Conservation (phyloP, 2,329 filamentous ascomycete genomes). For the Pseudocercospora macadamiae region DNA sequence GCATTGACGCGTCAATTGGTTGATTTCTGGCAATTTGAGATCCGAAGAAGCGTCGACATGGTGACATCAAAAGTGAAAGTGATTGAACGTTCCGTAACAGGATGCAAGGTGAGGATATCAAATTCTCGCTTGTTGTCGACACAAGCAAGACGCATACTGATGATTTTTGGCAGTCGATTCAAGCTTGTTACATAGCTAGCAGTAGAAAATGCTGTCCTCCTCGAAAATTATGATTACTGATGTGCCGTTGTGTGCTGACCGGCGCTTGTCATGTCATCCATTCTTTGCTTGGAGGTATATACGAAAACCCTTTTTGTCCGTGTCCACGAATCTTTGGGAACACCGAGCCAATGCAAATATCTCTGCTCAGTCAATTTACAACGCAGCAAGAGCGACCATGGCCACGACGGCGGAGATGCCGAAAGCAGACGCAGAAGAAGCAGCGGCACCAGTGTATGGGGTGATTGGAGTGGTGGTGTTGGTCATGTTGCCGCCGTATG, state of each 20-base stretch:
- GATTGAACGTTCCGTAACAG: not conserved
- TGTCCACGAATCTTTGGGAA: not conserved
- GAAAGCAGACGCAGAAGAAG: not conserved
- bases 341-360: not conserved
- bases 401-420: constrained; percentile 3
- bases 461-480: constrained; percentile 5
- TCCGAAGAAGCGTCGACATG: not conserved
- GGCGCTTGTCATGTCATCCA: not conserved
- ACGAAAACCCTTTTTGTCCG: not conserved
- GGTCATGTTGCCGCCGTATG: constrained; percentile 1
- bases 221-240: constrained; percentile 6
- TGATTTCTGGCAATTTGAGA: no score
- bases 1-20: no score
- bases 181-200: constrained; percentile 8
- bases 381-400: not conserved
- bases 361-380: not conserved
- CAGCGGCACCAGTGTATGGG: constrained; percentile 4
- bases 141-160: no score
- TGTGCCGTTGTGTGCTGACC: constrained; percentile 1
- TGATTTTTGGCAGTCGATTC: constrained; percentile 4
- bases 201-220: constrained; percentile 6
- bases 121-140: not conserved
- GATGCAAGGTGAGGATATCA: not conserved
- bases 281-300: not conserved
- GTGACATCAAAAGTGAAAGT: no score